These are phyloP conservation scores for Fusarium nygamai DNA, from an alignment of 2,329 filamentous ascomycete species.

Conservation along the genomic window DNA sequence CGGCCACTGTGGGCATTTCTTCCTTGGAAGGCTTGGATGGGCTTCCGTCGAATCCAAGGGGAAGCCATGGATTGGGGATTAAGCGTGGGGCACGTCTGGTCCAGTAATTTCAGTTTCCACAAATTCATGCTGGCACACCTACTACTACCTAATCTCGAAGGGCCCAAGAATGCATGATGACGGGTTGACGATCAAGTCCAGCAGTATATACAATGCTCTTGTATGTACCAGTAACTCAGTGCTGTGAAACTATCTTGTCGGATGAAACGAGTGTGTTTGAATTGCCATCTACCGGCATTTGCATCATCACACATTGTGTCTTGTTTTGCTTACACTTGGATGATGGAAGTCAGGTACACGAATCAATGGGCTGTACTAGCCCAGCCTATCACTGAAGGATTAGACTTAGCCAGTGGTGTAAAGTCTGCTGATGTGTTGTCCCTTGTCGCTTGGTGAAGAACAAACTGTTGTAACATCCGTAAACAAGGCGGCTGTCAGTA, in stretches of 20 bases:
- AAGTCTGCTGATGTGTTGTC: background rate
- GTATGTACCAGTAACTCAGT: background rate
- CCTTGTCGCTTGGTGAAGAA: background rate
- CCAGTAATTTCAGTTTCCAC: slow-evolving; percentile 40
- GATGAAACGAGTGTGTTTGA: background rate
- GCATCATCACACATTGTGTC: background rate
- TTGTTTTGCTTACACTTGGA: background rate
- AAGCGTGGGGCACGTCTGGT: slow-evolving; percentile 38
- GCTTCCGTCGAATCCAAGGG: slow-evolving; percentile 16
- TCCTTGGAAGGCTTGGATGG: slow-evolving; percentile 29
- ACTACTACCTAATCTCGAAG: slow-evolving; percentile 3
- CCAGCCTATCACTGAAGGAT: background rate
- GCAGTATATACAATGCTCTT: background rate
- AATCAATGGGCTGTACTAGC: background rate
- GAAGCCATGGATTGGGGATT: slow-evolving; percentile 36
- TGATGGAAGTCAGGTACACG: background rate
- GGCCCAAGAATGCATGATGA: slow-evolving; percentile 9
- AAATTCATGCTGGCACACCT: slow-evolving; percentile 4
- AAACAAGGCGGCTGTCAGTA: slow-evolving; percentile 1
- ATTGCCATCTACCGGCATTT: background rate
- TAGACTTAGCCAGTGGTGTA: background rate
- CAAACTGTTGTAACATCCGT: background rate
- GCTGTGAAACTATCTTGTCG: background rate
- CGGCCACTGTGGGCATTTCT: slow-evolving; percentile 10
- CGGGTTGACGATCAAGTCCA: slow-evolving; percentile 8